These are phyloP conservation scores for Aspergillus wentii DNA, from an alignment of 495 filamentous ascomycete species.

Conservation along the genomic window DNA sequence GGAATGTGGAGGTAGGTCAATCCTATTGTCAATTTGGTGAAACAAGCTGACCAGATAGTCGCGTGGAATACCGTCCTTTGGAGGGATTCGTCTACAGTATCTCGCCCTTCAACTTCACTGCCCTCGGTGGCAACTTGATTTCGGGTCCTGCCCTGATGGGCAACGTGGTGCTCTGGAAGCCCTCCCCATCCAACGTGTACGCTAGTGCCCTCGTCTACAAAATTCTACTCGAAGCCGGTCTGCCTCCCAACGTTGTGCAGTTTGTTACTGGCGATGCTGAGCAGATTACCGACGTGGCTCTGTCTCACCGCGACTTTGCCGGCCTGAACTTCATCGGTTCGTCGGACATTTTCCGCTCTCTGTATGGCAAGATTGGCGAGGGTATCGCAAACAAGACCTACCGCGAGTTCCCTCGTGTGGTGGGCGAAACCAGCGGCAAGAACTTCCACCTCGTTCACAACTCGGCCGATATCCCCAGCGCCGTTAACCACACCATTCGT, in stretches of 20 bases:
- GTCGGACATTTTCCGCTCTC: conserved; percentile 71
- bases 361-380: conserved; percentile 66
- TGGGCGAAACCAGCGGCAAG: conserved; percentile 87
- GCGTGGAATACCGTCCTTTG: conserved; percentile 75
- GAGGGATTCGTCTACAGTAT: conserved; percentile 87
- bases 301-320: conserved; percentile 67
- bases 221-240: conserved; percentile 82
- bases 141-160: conserved; percentile 72
- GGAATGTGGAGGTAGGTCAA: conserved; percentile 70
- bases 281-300: conserved; percentile 62
- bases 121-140: conserved; percentile 74
- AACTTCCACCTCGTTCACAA: conserved; percentile 83
- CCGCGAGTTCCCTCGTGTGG: conserved; percentile 71
- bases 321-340: conserved; percentile 79
- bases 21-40: too few relatives aligned
- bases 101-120: conserved; percentile 88
- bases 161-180: conserved; percentile 89
- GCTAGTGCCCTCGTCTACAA: conserved; percentile 73
- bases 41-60: too few relatives aligned
- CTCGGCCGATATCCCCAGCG: conserved; percentile 70
- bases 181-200: conserved; percentile 70
- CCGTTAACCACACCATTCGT: conserved; percentile 74
- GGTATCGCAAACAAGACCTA: conserved; percentile 66
- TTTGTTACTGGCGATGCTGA: conserved; percentile 77
- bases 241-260: conserved; percentile 76